These are phyloP conservation scores for Candida ulmi DNA, from an alignment of 805 yeast genomes.

Conservation along the genomic window DNA sequence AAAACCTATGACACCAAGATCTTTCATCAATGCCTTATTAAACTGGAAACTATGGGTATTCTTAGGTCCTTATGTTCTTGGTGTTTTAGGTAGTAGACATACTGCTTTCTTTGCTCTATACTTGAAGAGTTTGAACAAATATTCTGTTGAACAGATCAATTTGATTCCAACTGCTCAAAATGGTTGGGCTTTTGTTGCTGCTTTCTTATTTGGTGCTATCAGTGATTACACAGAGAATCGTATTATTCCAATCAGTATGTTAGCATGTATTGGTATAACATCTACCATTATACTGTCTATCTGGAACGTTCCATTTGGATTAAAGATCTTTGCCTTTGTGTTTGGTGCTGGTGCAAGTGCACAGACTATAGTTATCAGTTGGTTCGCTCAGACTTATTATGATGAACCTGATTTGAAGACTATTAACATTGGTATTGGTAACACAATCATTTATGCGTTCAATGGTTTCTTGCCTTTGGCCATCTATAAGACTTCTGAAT, in stretches of 20 bases:
- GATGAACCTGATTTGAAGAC: slow-evolving; percentile 5
- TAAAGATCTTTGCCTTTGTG: slow-evolving; percentile 2
- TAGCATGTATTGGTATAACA: not conserved
- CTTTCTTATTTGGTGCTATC: slow-evolving; percentile 1
- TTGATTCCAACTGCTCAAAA: slow-evolving; percentile 5
- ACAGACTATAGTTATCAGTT: slow-evolving; percentile 3
- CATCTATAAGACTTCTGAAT: slow-evolving; percentile 2
- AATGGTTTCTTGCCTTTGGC: slow-evolving; percentile 5
- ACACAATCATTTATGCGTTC: slow-evolving; percentile 3
- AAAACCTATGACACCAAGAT: slow-evolving; percentile 51
- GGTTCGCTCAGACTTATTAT: slow-evolving; percentile 5
- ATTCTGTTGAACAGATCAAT: slow-evolving; percentile 1
- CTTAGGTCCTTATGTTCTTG: slow-evolving; percentile 1
- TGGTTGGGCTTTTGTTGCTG: slow-evolving; percentile 2
- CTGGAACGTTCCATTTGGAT: slow-evolving; percentile 3
- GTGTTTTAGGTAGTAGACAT: not conserved
- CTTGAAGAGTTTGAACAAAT: slow-evolving; percentile 1
- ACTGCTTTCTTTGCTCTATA: slow-evolving; percentile 1
- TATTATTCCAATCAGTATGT: not conserved
- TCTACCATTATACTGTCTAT: slow-evolving; percentile 1
- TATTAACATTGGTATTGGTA: slow-evolving; percentile 4
- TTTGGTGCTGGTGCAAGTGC: slow-evolving; percentile 2
- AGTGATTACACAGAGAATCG: slow-evolving; percentile 5
- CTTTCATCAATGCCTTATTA: slow-evolving; percentile 52
- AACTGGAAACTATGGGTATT: slow-evolving; percentile 36